phyloP scores from a whole-genome alignment of 2,329 filamentous ascomycete species.

The Nigrospora sphaerica region DNA sequence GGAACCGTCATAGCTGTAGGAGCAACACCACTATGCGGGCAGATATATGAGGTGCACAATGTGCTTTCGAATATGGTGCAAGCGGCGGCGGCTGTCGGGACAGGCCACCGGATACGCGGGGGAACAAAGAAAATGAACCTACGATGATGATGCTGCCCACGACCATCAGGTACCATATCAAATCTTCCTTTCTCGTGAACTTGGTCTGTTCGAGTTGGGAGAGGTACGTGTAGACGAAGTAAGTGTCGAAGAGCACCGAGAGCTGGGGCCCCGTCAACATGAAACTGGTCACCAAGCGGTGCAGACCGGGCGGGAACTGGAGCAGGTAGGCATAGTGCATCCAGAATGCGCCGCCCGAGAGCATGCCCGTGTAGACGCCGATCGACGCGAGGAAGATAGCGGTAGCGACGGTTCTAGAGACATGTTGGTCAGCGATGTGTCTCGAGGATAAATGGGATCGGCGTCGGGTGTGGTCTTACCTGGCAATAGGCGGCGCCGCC shows the following conservation, averaged over 20 bases:
- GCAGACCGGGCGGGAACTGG: constrained; percentile 41
- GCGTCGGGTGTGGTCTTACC: constrained; percentile 20
- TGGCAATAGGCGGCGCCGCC: constrained; percentile 32
- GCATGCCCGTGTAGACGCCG: constrained; percentile 48
- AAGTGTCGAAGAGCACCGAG: constrained; percentile 63
- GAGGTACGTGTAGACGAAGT: constrained; percentile 73
- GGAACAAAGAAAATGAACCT: constrained; percentile 39
- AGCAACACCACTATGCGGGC: constrained; percentile 61
- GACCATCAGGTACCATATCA: constrained; percentile 75
- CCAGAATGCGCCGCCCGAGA: constrained; percentile 43
- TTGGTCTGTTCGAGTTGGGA: constrained; percentile 70
- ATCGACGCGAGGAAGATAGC: constrained; percentile 57
- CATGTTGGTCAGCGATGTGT: not conserved
- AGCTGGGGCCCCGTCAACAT: constrained; percentile 31
- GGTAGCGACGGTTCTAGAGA: constrained; percentile 57
- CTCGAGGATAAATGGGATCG: not conserved
- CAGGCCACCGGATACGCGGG: constrained; percentile 4
- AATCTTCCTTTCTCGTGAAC: constrained; percentile 69
- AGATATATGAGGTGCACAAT: constrained; percentile 55
- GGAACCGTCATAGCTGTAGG: constrained; percentile 74
- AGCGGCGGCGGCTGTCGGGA: constrained; percentile 5
- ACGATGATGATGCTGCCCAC: constrained; percentile 67
- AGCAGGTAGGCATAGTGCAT: constrained; percentile 49
- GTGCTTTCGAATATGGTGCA: constrained; percentile 8
- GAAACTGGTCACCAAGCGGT: constrained; percentile 36